Conservation (phyloP, 805 yeast species). For the Kodamaea kakaduensis region DNA sequence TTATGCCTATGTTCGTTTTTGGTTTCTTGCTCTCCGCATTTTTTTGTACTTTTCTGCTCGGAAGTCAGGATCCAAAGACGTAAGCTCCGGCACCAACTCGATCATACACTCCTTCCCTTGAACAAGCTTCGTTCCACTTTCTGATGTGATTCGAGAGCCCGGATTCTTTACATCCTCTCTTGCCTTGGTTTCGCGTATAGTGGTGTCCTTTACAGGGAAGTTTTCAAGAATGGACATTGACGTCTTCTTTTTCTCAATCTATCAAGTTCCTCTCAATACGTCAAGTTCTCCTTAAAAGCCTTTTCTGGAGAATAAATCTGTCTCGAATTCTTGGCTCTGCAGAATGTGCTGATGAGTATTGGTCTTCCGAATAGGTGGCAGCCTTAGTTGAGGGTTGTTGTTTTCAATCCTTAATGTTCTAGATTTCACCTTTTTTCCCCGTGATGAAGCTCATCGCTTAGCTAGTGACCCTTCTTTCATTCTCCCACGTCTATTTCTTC, state of each 20-base stretch:
- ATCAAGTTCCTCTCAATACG: too few species aligned
- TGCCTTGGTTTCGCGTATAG: background rate
- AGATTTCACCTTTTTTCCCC: background rate
- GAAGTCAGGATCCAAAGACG: conserved; percentile 24
- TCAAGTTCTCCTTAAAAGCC: too few species aligned
- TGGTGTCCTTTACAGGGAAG: background rate
- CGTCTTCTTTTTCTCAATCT: too few species aligned
- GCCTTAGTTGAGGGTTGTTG: too few species aligned
- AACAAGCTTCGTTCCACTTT: conserved; percentile 4
- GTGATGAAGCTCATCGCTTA: background rate
- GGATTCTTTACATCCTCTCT: too few species aligned
- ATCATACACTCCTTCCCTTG: conserved; percentile 2
- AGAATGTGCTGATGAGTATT: too few species aligned
- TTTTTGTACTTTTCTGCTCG: conserved; percentile 9
- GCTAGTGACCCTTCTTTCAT: background rate
- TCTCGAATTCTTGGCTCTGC: too few species aligned
- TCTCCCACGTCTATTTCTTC: conserved; percentile 14
- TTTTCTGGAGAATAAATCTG: too few species aligned
- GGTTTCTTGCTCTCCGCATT: conserved; percentile 3
- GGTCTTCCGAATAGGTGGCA: too few species aligned
- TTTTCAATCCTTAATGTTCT: too few species aligned
- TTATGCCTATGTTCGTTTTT: too few species aligned
- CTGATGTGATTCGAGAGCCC: too few species aligned
- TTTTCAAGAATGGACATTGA: conserved; percentile 1
- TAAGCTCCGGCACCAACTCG: conserved; percentile 17